Evolutionary conservation across 805 yeast species (phyloP), one percentile per base, ranked within the genome.

Genomic region (Jamesozyma lodderae): DNA sequence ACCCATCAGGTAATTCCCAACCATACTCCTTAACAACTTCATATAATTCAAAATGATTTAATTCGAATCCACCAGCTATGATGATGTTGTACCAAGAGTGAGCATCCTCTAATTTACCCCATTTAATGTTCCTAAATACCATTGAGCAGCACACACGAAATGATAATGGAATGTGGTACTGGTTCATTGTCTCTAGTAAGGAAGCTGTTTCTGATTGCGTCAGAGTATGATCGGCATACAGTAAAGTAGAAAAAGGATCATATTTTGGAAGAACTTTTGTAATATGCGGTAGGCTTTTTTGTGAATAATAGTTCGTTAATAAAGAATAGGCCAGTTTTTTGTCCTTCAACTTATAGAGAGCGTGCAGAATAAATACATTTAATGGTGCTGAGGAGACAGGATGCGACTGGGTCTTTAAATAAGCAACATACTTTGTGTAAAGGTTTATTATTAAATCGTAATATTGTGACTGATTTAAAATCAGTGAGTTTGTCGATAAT

Each of bases 41-140:
- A 13, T 57, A 41, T 16, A 59, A 26, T 3, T 37, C 16, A 17
- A 31, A 29, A 37, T 59, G 58, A 14, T 37, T 44, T 7, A 59
- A 35, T 10, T 45, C 40, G 22, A 51, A 57, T 3, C 50, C 48
- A 9, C 49, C 52, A n/a, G 37, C 23, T 5, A 46, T 20, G 10
- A 57, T 48, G 34, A 46, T 55, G 21, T 45, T 19, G 31, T 56
- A 59, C 62, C 62, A 59, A 6, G 40, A 13, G 13, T 49, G 37
- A 3, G 63, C 62, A 13, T 45, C 50, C 3, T 44, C 44, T 10
- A 35, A 33, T 17, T 52, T 45, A 9, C 41, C 37, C 31, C 45
- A 36, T 22, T 43, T 33, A 5, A 48, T 16, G 31, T 48, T 40
- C 23, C 51, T 43, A 4, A 49, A 35, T 1, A 57, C 45, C 57